phyloP scores from a whole-genome alignment of 768 basidiomycete genomes.

The Myochromella boudieri region DNA sequence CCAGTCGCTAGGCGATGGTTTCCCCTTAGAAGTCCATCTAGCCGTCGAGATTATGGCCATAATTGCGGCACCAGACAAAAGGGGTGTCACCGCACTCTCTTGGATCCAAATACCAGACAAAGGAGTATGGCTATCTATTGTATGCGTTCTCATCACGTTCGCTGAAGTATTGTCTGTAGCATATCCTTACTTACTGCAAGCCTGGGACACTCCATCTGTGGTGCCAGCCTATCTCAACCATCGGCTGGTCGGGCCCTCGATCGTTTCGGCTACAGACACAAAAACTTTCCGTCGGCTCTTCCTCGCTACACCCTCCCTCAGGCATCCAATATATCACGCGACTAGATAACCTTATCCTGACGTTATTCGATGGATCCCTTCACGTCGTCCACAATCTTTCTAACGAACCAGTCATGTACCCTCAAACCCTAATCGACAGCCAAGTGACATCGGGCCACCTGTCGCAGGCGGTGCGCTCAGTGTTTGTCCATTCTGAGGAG shows the following conservation, averaged over 20 bases:
- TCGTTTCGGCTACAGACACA: slow-evolving; percentile 44
- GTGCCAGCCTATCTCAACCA: slow-evolving; percentile 32
- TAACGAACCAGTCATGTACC: slow-evolving; percentile 40
- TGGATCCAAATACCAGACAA: slow-evolving; percentile 48
- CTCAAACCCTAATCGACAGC: slow-evolving; percentile 21
- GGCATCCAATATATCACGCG: slow-evolving; percentile 55
- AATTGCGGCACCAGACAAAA: slow-evolving; percentile 37
- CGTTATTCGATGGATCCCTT: slow-evolving; percentile 71
- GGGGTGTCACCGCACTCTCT: slow-evolving; percentile 49
- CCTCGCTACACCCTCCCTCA: slow-evolving; percentile 55
- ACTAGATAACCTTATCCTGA: slow-evolving; percentile 54
- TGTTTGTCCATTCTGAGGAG: slow-evolving; percentile 50
- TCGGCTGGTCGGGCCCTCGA: slow-evolving; percentile 51
- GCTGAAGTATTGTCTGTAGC: slow-evolving; percentile 30
- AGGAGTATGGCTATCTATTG: slow-evolving; percentile 32
- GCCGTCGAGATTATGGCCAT: slow-evolving; percentile 27
- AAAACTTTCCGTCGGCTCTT: slow-evolving; percentile 55
- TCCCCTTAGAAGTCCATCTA: not conserved
- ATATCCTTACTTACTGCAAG: slow-evolving; percentile 57
- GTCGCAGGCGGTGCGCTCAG: slow-evolving; percentile 47
- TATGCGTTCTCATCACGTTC: slow-evolving; percentile 2
- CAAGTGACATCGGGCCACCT: slow-evolving; percentile 39
- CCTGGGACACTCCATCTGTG: slow-evolving; percentile 64
- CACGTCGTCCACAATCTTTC: slow-evolving; percentile 58
- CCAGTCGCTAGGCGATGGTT: slow-evolving; percentile 36